phyloP scores from a whole-genome alignment of 2,329 filamentous ascomycete species.

The Dryadomyces quercus-mongolicae region DNA sequence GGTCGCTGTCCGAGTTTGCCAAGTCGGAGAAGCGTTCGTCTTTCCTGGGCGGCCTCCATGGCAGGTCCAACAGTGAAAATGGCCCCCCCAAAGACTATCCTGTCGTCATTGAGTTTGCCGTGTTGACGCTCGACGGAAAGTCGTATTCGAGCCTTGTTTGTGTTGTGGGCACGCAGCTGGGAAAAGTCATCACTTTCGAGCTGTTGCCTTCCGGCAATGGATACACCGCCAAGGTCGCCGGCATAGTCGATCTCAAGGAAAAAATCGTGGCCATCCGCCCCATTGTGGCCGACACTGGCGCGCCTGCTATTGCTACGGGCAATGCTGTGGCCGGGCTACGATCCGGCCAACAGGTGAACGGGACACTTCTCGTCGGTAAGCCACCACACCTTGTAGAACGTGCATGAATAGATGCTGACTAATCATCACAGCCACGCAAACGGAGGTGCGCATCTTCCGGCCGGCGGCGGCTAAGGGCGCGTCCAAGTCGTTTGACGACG shows the following conservation, averaged over 20 bases:
- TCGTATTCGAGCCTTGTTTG: slow-evolving; percentile 89
- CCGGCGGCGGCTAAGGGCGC: slow-evolving; percentile 81
- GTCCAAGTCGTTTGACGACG: slow-evolving; percentile 76
- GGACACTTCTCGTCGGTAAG: slow-evolving; percentile 64
- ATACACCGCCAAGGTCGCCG: slow-evolving; percentile 63
- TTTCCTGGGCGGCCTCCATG: slow-evolving; percentile 47
- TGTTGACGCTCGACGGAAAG: slow-evolving; percentile 88
- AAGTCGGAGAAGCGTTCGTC: slow-evolving; percentile 68
- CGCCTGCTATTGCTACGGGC: slow-evolving; percentile 63
- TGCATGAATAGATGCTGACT: slow-evolving; percentile 10
- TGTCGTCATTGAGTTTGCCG: slow-evolving; percentile 76
- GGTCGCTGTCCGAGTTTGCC: slow-evolving; percentile 57
- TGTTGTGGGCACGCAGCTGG: slow-evolving; percentile 78
- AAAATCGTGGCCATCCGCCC: slow-evolving; percentile 65
- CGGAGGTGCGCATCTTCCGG: slow-evolving; percentile 77
- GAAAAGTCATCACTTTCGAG: slow-evolving; percentile 82
- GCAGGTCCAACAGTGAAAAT: slow-evolving; percentile 17
- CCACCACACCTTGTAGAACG: neutral
- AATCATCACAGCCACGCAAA: slow-evolving; percentile 42
- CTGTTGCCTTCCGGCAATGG: slow-evolving; percentile 63
- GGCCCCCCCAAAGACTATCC: slow-evolving; percentile 53
- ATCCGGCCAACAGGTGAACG: slow-evolving; percentile 63
- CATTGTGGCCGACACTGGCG: slow-evolving; percentile 67
- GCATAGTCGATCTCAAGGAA: slow-evolving; percentile 54
- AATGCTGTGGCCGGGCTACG: slow-evolving; percentile 63